Evolutionary conservation across 495 filamentous ascomycete genomes (phyloP), one percentile per base, ranked within the genome.

Genomic region (Penicillium malachiteum): DNA sequence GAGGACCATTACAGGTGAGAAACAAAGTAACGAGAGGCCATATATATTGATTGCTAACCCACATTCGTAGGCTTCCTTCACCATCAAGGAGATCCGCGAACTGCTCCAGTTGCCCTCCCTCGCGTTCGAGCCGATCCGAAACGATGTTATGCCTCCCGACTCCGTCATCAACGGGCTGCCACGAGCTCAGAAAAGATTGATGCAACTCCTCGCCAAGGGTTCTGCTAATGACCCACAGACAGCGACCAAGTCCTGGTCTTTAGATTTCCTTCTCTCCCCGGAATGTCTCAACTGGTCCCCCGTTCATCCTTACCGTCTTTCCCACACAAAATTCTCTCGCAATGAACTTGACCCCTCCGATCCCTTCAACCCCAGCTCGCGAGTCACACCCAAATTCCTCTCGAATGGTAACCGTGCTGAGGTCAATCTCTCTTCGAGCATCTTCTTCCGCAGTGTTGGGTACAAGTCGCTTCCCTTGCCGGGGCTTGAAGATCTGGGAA

Each of bases 31-130:
- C 48, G 34, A 1, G 14, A 34, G 21, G 26, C 17, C 13, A 34
- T 5, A 33, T 34, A 45, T 14, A 30, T 5, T 37, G 43, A 44
- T 14, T 40, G 42, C 16, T 33, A 47, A 55, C 10, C 42, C 40
- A 66, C 16, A 1, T 21, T 38, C 47, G n/a, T 58, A 93, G 85
- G 92, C 90, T 11, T 80, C 94, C 0, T 97, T 96, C 66, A 96
- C 95, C 0, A 93, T 95, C 57, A 97, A 96, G 68, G 94, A 98
- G 68, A 70, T 90, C 2, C 84, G 94, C 4, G 94, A 97, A 65
- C 75, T 97, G 1, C 82, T 96, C 60, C 86, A 89, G 35, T 78
- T 97, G n/a, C 83, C 83, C 2, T 69, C 68, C 1, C 87, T 96
- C 3, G 77, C 78, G 16, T 94, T 96, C 59, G 82, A 86, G 39